Evolutionary conservation across 352 stramenopile species (phyloP).

Genomic region (Phytophthora foliorum): DNA sequence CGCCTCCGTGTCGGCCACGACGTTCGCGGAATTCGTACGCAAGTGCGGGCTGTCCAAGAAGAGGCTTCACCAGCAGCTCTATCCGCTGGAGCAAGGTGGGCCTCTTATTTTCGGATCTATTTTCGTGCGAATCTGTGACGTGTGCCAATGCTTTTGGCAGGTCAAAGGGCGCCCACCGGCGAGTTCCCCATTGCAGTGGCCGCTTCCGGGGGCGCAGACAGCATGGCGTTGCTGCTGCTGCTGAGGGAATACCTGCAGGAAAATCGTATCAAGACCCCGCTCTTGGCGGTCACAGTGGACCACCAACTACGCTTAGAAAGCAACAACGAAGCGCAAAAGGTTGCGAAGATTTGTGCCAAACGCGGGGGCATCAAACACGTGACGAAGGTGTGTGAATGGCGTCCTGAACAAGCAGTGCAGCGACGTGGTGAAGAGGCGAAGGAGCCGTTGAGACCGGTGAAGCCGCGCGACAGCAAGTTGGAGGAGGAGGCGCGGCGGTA

Average conservation of each 20-base stretch:
- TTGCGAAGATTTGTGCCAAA: slow-evolving; percentile 54
- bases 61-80: slow-evolving; percentile 49
- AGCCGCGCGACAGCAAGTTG: slow-evolving; percentile 76
- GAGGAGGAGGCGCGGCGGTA: slow-evolving; percentile 76
- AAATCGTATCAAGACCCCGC: slow-evolving; percentile 58
- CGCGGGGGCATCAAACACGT: slow-evolving; percentile 62
- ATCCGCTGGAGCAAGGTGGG: slow-evolving; percentile 39
- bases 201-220: slow-evolving; percentile 82
- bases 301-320: slow-evolving; percentile 78
- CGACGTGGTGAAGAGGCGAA: not conserved
- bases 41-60: slow-evolving; percentile 52
- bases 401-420: slow-evolving; percentile 14
- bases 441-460: slow-evolving; percentile 9
- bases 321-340: slow-evolving; percentile 59
- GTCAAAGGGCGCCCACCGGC: slow-evolving; percentile 11
- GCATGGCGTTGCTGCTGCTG: slow-evolving; percentile 83
- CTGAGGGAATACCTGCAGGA: slow-evolving; percentile 69
- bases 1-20: slow-evolving; percentile 36
- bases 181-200: slow-evolving; percentile 77
- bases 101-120: slow-evolving; percentile 3
- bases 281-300: slow-evolving; percentile 86
- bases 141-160: slow-evolving; percentile 21
- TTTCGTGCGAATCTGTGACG: slow-evolving; percentile 20
- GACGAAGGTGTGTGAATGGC: slow-evolving; percentile 67
- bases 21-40: slow-evolving; percentile 49